Evolutionary conservation across 768 basidiomycete genomes (phyloP), one percentile per base, ranked within the genome.

Genomic region (Leccinum imitatum): DNA sequence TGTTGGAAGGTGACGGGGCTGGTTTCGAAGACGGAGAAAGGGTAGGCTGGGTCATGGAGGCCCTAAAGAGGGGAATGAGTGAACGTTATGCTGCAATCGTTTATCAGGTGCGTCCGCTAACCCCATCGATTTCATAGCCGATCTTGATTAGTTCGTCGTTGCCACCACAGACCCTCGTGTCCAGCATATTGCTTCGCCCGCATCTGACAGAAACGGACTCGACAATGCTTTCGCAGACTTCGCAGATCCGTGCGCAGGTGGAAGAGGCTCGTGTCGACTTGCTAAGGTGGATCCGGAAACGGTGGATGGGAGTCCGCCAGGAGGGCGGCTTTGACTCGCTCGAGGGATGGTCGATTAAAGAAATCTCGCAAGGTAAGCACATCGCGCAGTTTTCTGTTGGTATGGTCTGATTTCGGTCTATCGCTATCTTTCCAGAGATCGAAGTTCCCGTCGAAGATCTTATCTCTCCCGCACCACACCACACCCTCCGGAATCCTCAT

Each of bases 341-440:
- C n/a, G 93, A 96, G 53, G 82, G 81, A 4, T 97, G 93, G 93
- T 86, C 90, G 0, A 71, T 95, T 56, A 89, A 93, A 70, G 96
- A 98, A 69, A 93, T 98, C 44, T 72, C 73, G 3, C 73, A 72
- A 63, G 73, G 73, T 73, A 37, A 14, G 65, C 33, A 14, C n/a
- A 15, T 57, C 9, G 5, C 25, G 35, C 23, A 11, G 3, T 14
- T 41, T 56, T 33, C 9, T 25, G 19, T 33, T 27, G 13, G 4
- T 17, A 7, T 33, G 25, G 27, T 54, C 53, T n/a, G 6, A 46
- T 37, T 44, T 39, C 53, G 39, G 39, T 25, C 37, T 35, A 19
- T 58, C 56, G 2, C 19, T 6, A 35, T 35, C n/a, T 33, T 39
- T 2, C 3, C 65, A 93, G 93, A 90, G 69, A 84, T 95, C 55